Conservation (phyloP, 2,329 filamentous ascomycete genomes). For the Aotearoamyces nothofagi region DNA sequence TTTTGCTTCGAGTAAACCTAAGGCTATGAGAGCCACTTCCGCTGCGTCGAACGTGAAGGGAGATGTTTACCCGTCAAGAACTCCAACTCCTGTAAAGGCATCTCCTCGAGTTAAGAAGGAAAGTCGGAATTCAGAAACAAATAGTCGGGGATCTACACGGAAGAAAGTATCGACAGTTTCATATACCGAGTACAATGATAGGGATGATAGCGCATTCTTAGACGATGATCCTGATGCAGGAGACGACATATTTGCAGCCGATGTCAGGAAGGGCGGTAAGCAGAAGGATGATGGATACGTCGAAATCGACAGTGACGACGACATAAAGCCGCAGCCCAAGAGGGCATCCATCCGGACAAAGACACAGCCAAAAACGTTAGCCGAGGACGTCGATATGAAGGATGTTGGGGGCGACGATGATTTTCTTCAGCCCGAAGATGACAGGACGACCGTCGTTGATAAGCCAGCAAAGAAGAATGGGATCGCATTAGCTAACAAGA, state of each 20-base stretch:
- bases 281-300: slow-evolving; percentile 61
- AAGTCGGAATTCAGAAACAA: slow-evolving; percentile 8
- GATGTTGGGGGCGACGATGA: slow-evolving; percentile 18
- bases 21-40: slow-evolving; percentile 7
- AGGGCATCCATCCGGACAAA: slow-evolving; percentile 21
- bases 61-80: neutral
- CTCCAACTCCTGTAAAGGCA: slow-evolving; percentile 7
- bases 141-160: slow-evolving; percentile 14
- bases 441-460: slow-evolving; percentile 23
- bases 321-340: slow-evolving; percentile 45
- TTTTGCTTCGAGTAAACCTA: slow-evolving; percentile 18
- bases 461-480: slow-evolving; percentile 10
- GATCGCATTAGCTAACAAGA: slow-evolving; percentile 26
- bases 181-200: slow-evolving; percentile 19
- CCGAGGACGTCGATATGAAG: slow-evolving; percentile 30
- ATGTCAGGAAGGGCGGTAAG: slow-evolving; percentile 49
- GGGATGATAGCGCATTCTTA: slow-evolving; percentile 41
- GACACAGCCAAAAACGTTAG: too few species aligned
- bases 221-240: slow-evolving; percentile 56
- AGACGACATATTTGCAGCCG: slow-evolving; percentile 75
- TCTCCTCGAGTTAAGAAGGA: slow-evolving; percentile 12
- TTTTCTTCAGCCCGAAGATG: slow-evolving; percentile 30
- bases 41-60: neutral
- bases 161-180: too few species aligned
- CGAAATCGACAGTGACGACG: slow-evolving; percentile 54